Evolutionary conservation across 768 basidiomycete species (phyloP), one percentile per base, ranked within the genome.

Genomic region (Leucosporidium yakuticum): DNA sequence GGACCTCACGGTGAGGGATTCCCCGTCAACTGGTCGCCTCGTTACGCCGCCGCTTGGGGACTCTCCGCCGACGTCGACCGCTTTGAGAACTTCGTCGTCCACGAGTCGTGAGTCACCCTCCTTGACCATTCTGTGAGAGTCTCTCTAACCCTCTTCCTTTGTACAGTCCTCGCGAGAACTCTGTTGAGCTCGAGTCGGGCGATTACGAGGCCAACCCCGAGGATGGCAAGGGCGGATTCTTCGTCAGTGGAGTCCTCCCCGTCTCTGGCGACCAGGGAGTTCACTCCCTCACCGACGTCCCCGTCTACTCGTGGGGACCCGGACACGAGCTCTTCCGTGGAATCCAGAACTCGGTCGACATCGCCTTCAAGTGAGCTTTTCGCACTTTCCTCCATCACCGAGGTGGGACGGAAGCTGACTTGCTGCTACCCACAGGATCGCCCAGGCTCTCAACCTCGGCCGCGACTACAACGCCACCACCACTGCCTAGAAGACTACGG

Each of bases 11-110:
- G 78, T 9, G 31, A 61, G 17, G 75, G 76, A 34, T 79, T 78
- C 76, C 79, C 79, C 21, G 79, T 79, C 53, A 73, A 75, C n/a
- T 81, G 80, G 79, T 74, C 76, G 48, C 79, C 79, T n/a, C 71
- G 80, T 57, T 80, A 78, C 70, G 76, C 77, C 49, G 75, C 77
- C 44, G 79, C 77, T 19, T 73, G 69, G 54, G 78, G 77, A 2
- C 73, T 74, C 65, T 63, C 74, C 51, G 73, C 73, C 44, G 29
- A 32, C 19, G 36, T 57, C n/a, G 29, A 59, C 36, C 57, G n/a
- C 20, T 69, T 75, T 63, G 74, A 76, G 54, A 57, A 74, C 50
- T 76, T 49, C 67, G 25, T n/a, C 25, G 62, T 67, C 34, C 67
- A 71, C 68, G 69, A 71, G 44, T 64, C 71, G 44, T 49, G 72